Percentiles rank a stretch among this genome's conserved stretches.
These are phyloP conservation scores for Metschnikowia shivogae DNA, from an alignment of 805 yeast genomes.

Conservation along the genomic window DNA sequence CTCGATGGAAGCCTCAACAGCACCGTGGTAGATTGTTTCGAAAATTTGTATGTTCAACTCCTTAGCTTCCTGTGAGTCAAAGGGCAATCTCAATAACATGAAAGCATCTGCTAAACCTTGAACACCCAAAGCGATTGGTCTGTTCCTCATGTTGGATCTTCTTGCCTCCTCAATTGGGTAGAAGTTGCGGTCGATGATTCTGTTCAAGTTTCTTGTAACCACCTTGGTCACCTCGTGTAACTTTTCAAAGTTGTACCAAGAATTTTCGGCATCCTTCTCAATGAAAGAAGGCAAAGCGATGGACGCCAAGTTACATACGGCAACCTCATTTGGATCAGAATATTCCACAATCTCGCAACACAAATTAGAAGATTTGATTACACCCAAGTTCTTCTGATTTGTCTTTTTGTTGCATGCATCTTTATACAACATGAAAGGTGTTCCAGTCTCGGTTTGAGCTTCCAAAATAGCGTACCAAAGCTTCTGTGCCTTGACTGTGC, in stretches of 20 bases:
- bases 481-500: constrained; percentile 53
- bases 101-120: constrained; percentile 61
- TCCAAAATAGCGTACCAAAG: constrained; percentile 58
- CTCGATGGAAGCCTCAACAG: constrained; percentile 54
- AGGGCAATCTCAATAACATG: constrained; percentile 52
- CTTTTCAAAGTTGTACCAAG: constrained; percentile 53
- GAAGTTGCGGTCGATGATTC: constrained; percentile 52
- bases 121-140: constrained; percentile 63
- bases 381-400: constrained; percentile 58
- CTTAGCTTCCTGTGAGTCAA: constrained; percentile 54
- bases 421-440: constrained; percentile 61
- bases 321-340: constrained; percentile 54
- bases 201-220: constrained; percentile 52
- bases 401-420: constrained; percentile 58
- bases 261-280: constrained; percentile 36
- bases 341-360: constrained; percentile 64
- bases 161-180: constrained; percentile 56
- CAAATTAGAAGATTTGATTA: constrained; percentile 56
- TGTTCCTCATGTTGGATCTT: constrained; percentile 51
- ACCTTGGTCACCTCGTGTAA: constrained; percentile 53
- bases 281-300: constrained; percentile 56
- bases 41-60: constrained; percentile 56
- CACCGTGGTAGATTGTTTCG: constrained; percentile 59
- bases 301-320: constrained; percentile 60
- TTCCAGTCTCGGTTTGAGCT: constrained; percentile 63